These are phyloP conservation scores for Yarrowia galli DNA, from an alignment of 1,139 yeast genomes.

Conservation along the genomic window DNA sequence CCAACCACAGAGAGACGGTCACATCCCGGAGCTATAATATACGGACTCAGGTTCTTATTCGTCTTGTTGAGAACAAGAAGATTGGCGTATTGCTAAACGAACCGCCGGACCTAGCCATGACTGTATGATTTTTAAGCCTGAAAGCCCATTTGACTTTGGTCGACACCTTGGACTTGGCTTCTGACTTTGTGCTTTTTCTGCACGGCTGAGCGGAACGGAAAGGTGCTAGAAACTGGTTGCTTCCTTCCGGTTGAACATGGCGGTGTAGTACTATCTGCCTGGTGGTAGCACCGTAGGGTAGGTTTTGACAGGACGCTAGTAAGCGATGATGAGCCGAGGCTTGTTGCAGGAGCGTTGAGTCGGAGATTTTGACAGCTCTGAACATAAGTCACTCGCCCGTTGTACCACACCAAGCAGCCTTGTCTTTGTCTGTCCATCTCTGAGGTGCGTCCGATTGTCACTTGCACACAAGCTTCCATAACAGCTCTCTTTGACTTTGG, in stretches of 20 bases:
- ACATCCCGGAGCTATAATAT: not conserved
- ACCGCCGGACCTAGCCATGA: not conserved
- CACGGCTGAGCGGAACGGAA: constrained; percentile 38
- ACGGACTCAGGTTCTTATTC: not conserved
- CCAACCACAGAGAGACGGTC: not conserved
- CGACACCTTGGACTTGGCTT: too few relatives aligned
- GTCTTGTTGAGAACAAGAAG: not conserved
- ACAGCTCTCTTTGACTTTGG: not conserved
- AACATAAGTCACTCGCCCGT: not conserved
- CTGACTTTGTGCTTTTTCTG: constrained; percentile 18
- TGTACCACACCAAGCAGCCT: too few relatives aligned
- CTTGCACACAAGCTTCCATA: constrained; percentile 1
- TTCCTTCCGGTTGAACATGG: constrained; percentile 12
- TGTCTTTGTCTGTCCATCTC: not conserved
- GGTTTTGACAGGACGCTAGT: too few relatives aligned
- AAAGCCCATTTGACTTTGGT: too few relatives aligned
- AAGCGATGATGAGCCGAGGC: too few relatives aligned
- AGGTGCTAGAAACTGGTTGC: constrained; percentile 2
- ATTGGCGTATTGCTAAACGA: not conserved
- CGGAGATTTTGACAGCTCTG: constrained; percentile 1
- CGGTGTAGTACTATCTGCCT: too few relatives aligned
- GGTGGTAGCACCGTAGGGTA: too few relatives aligned
- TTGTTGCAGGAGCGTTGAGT: too few relatives aligned
- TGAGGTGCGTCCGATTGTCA: not conserved
- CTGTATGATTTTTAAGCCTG: not conserved